Evolutionary conservation across 2,329 filamentous ascomycete genomes (phyloP), one percentile per base, ranked within the genome.

Genomic region (Stagonosporopsis rhizophila): DNA sequence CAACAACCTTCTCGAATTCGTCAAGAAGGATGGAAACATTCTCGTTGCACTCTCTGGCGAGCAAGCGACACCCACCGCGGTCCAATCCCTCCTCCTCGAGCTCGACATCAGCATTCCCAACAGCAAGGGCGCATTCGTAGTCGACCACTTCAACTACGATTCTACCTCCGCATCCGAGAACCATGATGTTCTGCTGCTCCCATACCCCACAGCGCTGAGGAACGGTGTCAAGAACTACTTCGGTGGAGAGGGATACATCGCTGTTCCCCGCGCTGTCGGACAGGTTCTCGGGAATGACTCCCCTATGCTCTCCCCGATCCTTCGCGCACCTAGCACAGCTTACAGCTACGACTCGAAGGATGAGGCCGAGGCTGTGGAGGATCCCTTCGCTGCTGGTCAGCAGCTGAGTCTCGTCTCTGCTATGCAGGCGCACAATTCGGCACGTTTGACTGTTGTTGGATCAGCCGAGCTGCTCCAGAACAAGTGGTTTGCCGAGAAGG

Each of bases 131-230:
- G 88, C 91, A 54, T 82, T 94, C 55, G 89, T 96, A 6, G 89
- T 98, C 59, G 95, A 98, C 78, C 95, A 99, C 82, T 97, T 98
- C 86, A 90, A 91, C 80, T 95, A 95, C 79, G 94, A 98, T 72
- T 82, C 84, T 53, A 67, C 85, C 28, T 91, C 89, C 37, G 89
- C 94, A 4, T 73, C 87, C 45, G 92, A 97, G 62, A 85, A 87
- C 72, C 95, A 99, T 78, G 92, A 98, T 78, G 90, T 96, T 27
- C 82, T 99, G 40, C 83, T 97, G 27, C 80, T 97, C 47, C 85
- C 90, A 39, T 82, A 86, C 32, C 90, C 92, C 4, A 79, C 81
- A 56, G 79, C 84, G 45, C 75, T 89, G 59, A 88, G 89, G 66
- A 71, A 85, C 22, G 91, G 87, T 65, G 81, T 92, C 54, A 89